phyloP scores from a whole-genome alignment of 208 protist species.

The Acanthamoeba triangularis region DNA sequence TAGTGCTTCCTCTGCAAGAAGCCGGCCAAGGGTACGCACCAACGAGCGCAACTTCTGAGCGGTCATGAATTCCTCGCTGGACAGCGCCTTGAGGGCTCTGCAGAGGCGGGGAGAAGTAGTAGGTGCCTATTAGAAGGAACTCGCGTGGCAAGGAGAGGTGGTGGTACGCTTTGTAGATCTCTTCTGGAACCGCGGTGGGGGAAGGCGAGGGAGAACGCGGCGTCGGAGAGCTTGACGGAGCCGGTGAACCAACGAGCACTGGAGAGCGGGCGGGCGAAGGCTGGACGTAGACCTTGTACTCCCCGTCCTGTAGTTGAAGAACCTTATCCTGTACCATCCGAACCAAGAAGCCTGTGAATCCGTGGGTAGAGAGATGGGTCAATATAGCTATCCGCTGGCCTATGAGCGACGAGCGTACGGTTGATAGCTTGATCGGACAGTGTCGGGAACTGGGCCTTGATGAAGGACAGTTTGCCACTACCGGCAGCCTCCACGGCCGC shows the following conservation, averaged over 20 bases:
- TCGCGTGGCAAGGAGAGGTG: background rate
- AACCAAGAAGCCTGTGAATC: constrained; percentile 35
- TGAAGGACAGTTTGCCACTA: background rate
- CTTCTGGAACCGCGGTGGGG: background rate
- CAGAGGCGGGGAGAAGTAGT: background rate
- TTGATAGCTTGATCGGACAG: background rate
- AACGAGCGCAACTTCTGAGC: background rate
- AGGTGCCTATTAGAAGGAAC: background rate
- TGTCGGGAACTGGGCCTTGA: constrained; percentile 11
- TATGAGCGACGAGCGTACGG: background rate
- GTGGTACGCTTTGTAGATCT: constrained; percentile 26
- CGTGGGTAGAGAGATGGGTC: background rate
- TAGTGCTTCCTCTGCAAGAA: background rate
- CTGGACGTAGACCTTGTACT: background rate
- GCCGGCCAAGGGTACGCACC: background rate
- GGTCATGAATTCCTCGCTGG: constrained; percentile 5
- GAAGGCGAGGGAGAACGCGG: background rate
- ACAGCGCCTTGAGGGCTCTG: constrained; percentile 22
- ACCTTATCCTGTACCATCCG: constrained; percentile 35
- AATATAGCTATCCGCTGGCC: background rate
- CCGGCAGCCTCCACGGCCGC: background rate
- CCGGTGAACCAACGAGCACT: background rate
- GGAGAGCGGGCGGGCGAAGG: background rate
- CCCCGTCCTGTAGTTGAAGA: constrained; percentile 6
- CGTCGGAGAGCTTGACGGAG: background rate